Percentiles rank a stretch among this genome's conserved stretches.
phyloP scores from a whole-genome alignment of 805 yeast species.

The Candida verbasci region DNA sequence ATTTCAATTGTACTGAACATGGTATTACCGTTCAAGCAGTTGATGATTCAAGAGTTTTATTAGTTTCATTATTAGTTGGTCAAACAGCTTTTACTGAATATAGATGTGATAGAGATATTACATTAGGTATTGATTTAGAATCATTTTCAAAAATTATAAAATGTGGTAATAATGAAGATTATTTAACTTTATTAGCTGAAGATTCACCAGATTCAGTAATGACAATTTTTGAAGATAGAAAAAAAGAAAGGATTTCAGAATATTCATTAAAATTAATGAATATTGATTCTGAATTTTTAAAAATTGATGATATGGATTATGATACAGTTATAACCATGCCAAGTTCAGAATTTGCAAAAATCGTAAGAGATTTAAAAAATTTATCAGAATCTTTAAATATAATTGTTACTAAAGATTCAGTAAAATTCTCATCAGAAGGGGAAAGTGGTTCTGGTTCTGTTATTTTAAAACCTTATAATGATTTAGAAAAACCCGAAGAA shows the following conservation, averaged over 20 bases:
- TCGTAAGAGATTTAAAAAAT: conserved; percentile 81
- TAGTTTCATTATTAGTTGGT: conserved; percentile 84
- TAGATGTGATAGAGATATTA: conserved; percentile 92
- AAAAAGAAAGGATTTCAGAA: conserved; percentile 88
- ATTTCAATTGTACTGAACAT: conserved; percentile 92
- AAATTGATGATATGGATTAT: conserved; percentile 90
- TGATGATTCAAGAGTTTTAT: conserved; percentile 92
- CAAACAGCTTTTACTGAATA: conserved; percentile 84
- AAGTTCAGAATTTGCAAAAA: conserved; percentile 80
- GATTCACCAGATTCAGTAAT: conserved; percentile 77
- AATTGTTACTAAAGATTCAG: conserved; percentile 85
- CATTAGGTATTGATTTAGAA: conserved; percentile 86
- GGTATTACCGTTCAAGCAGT: conserved; percentile 97
- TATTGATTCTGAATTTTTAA: conserved; percentile 89
- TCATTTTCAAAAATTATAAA: conserved; percentile 84
- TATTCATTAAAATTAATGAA: conserved; percentile 91
- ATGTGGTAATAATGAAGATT: conserved; percentile 88
- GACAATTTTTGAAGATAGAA: conserved; percentile 85
- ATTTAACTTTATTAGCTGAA: conserved; percentile 84
- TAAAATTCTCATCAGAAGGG: conserved; percentile 86
- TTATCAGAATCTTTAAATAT: conserved; percentile 85
- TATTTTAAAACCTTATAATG: conserved; percentile 76
- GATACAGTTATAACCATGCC: conserved; percentile 87
- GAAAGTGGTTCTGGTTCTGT: conserved; percentile 87
- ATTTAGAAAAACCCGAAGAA: conserved; percentile 76